Evolutionary conservation across 176 grass and related monocot species (phyloP), one percentile per base, ranked within the genome.

Genomic region (Juncus inflexus): DNA sequence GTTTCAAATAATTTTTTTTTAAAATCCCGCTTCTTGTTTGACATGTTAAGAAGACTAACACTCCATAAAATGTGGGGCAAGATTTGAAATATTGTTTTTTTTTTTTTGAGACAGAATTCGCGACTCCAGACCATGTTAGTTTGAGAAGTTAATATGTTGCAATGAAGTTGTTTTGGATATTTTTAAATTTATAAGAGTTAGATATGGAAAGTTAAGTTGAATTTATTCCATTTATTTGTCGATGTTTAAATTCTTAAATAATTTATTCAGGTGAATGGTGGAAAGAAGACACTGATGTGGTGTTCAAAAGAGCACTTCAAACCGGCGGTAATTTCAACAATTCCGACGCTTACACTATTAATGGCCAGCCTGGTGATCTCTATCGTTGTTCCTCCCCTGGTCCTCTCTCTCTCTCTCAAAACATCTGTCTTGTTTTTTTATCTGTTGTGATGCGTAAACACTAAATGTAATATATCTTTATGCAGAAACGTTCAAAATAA

Each of bases 291-390:
- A 84, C 71, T 1, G 71, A 66, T 40, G 62, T 76, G 50, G 67
- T 94, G 11, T 75, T 87, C 45, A 79, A 28, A 47, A 76, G 84
- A 64, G 89, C 78, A 12, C 0, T 61, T 65, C 8, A 75, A 64
- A 36, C 75, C 47, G 89, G 89, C 16, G 62, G 67, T 54, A 69
- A 60, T 12, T 85, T 85, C 2, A 19, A 51, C 12, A 42, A 55
- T 7, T 92, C 89, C 35, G 84, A 92, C 40, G 78, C 83, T 2
- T 72, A 63, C 67, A 86, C 83, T 35, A 86, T 86, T 68, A 78
- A 86, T 55, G 83, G 83, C 42, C 38, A 45, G 62, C 66, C 83
- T 2, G 78, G 83, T 11, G 74, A 81, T 56, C 41, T 60, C n/a
- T 74, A 76, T 5, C 2, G 19, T 35, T 81, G 78, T 12, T 79